Base-by-base conservation (phyloP, 1,284 basidiomycete genomes). In the Schizophyllum amplum region DNA sequence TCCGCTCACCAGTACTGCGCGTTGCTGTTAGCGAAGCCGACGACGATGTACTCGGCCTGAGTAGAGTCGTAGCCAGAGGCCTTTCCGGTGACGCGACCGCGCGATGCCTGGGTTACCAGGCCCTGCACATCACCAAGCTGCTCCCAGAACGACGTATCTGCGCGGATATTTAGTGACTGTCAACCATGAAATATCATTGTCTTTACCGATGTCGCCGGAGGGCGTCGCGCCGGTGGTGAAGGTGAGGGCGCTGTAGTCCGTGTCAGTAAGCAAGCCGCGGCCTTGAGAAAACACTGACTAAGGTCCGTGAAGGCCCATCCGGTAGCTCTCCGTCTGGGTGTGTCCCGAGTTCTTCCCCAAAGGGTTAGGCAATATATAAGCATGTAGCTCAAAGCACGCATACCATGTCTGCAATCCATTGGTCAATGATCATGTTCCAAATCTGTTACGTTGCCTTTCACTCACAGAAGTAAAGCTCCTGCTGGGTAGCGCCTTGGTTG, bases 311-410 rank as follows among this genome's bases (percentile, higher is more conserved):
- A 78, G 75, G 21, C 75, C 76, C 53, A 71, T 75, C 21, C 75
- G 71, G 61, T 70, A 75, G 15, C 66, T 52, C 59, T 76, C 75
- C 0, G 73, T 75, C 60, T 76, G 74, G 57, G 74, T 72, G 52
- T 77, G 76, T 27, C 62, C 63, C 7, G 73, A 75, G 59, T 76
- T 77, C 75, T 76, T 76, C n/a, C n/a, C n/a, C n/a, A n/a, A n/a
- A n/a, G n/a, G n/a, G n/a, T n/a, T n/a, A n/a, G n/a, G n/a, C n/a
- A n/a, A n/a, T n/a, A n/a, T n/a, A n/a, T n/a, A n/a, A n/a, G n/a
- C 27, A 33, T 33, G 5, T 33, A 5, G 27, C 13, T 6, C 27
- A 13, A 5, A 13, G 6, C 27, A 33, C 5, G 5, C 27, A 6
- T 13, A 33, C 27, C 27, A 33, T 33, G 27, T 33, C 27, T 33